phyloP scores from a whole-genome alignment of 1,284 basidiomycete genomes.

The Irpex lacteus region DNA sequence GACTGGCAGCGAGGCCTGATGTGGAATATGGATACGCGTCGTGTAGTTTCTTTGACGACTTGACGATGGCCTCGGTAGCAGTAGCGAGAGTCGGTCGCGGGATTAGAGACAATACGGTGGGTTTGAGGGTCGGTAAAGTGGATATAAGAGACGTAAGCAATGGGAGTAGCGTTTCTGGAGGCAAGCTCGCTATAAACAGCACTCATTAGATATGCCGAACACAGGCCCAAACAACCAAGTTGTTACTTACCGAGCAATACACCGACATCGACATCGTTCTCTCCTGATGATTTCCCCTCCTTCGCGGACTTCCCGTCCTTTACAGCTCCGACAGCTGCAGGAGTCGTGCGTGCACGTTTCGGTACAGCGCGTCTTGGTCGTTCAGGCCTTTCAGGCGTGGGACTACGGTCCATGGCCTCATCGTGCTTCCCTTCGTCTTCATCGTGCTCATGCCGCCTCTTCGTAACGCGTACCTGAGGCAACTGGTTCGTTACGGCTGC shows the following conservation, averaged over 20 bases:
- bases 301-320: constrained; percentile 40
- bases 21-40: constrained; percentile 81
- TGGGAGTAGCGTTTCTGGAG: constrained; percentile 68
- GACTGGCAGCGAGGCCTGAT: constrained; percentile 33
- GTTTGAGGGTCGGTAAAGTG: constrained; percentile 65
- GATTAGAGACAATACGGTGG: constrained; percentile 66
- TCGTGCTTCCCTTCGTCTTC: constrained; percentile 54
- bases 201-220: constrained; percentile 3
- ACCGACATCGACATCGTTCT: constrained; percentile 70
- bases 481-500: constrained; percentile 21
- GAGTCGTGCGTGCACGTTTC: constrained; percentile 58
- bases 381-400: constrained; percentile 77
- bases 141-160: constrained; percentile 64
- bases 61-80: constrained; percentile 64
- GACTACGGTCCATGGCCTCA: constrained; percentile 77
- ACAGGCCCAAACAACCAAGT: neutral
- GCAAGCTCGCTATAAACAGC: constrained; percentile 56
- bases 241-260: constrained; percentile 65
- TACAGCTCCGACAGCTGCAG: constrained; percentile 22
- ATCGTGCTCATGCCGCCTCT: constrained; percentile 62
- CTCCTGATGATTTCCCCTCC: constrained; percentile 39
- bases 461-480: constrained; percentile 45
- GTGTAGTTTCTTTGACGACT: constrained; percentile 66
- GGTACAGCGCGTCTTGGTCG: constrained; percentile 62
- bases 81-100: constrained; percentile 75